phyloP scores from a whole-genome alignment of 2,329 filamentous ascomycete genomes.

The Allantophomopsis cytisporea region DNA sequence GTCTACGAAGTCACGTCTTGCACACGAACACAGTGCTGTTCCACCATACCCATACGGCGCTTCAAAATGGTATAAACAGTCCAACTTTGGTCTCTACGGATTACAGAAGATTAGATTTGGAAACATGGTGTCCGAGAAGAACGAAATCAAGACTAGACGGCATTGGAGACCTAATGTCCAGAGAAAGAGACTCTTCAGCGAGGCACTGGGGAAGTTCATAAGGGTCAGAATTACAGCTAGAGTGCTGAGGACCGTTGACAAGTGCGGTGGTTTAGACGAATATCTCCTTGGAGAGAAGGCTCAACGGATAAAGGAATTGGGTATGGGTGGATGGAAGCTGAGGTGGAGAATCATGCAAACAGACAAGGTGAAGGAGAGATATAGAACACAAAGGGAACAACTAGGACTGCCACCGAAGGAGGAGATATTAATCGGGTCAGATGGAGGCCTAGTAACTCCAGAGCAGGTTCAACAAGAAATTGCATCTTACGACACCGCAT shows the following conservation, averaged over 20 bases:
- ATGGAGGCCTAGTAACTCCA: conserved; percentile 19
- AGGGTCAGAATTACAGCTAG: conserved; percentile 56
- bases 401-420: conserved; percentile 47
- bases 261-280: conserved; percentile 78
- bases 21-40: conserved; percentile 18
- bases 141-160: conserved; percentile 57
- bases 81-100: conserved; percentile 63
- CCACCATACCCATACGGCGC: conserved; percentile 63
- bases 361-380: conserved; percentile 47
- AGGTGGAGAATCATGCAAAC: conserved; percentile 86
- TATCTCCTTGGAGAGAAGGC: conserved; percentile 78
- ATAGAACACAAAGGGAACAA: conserved; percentile 47
- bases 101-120: conserved; percentile 60
- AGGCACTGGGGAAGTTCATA: conserved; percentile 45
- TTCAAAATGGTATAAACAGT: conserved; percentile 63
- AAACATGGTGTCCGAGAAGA: conserved; percentile 58
- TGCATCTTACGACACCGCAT: conserved; percentile 26
- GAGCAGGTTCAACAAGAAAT: conserved; percentile 19
- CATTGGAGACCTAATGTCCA: conserved; percentile 59
- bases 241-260: conserved; percentile 64
- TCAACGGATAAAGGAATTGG: conserved; percentile 69
- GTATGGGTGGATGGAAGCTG: conserved; percentile 79
- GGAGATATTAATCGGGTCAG: conserved; percentile 21
- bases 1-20: conserved; percentile 20
- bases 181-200: conserved; percentile 52